Evolutionary conservation across 2,329 filamentous ascomycete genomes (phyloP).

Genomic region (Pseudovirgaria hyperparasitica): DNA sequence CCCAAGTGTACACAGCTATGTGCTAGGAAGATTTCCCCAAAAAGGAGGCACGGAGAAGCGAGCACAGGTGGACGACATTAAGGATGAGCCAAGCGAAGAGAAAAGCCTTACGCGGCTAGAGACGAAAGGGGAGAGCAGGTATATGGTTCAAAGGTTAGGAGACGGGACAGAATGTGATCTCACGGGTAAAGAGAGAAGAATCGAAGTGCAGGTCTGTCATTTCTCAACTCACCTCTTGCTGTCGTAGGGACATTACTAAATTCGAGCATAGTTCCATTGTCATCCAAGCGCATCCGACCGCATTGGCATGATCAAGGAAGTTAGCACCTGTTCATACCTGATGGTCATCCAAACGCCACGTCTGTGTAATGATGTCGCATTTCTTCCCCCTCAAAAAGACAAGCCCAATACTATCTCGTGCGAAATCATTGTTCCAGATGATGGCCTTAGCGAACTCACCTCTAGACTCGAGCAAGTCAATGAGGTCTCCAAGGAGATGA

Average conservation of each 20-base stretch:
- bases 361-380: constrained; percentile 77
- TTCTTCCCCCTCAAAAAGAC: constrained; percentile 67
- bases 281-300: constrained; percentile 62
- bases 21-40: constrained; percentile 51
- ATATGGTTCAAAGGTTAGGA: constrained; percentile 69
- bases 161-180: constrained; percentile 77
- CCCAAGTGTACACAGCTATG: constrained; percentile 59
- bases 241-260: constrained; percentile 6
- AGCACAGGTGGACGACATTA: constrained; percentile 16
- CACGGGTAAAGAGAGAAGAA: constrained; percentile 66
- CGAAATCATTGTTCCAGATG: constrained; percentile 51
- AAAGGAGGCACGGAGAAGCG: constrained; percentile 11
- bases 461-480: constrained; percentile 17
- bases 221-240: background rate
- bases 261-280: constrained; percentile 48
- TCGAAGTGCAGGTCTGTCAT: constrained; percentile 57
- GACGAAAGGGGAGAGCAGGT: constrained; percentile 70
- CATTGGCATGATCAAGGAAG: constrained; percentile 88
- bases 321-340: constrained; percentile 79
- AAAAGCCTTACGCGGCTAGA: constrained; percentile 50
- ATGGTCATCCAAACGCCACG: constrained; percentile 88
- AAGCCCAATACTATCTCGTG: constrained; percentile 67
- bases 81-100: constrained; percentile 18
- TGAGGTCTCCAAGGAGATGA: constrained; percentile 18
- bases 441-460: constrained; percentile 37